Base-by-base conservation (phyloP, 1,139 yeast species). In the Candida labiduridarum region DNA sequence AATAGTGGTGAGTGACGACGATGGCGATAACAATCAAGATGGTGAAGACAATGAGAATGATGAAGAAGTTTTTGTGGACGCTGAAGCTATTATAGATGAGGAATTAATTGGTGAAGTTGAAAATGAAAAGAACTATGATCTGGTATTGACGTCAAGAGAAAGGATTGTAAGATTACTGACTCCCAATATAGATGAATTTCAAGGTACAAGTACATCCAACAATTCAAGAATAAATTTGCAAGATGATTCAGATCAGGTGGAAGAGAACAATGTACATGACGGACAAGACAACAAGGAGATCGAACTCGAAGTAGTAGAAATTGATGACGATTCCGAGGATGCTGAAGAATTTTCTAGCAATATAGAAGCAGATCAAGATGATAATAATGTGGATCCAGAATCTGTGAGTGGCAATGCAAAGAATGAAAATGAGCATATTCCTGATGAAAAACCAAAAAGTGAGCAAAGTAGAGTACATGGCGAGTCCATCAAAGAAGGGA, bases 191-290 rank as follows among this genome's bases (percentile, higher is more conserved):
- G 31, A 42, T 12, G 49, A 47, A n/a, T 31, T 50, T 36, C 46
- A 50, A 44, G 49, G 41, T 22, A 35, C 49, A 12, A 48, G 49
- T 40, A 48, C 51, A 5, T 44, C 44, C 14, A 46, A 53, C 41
- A 46, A 45, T 40, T 36, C 51, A 1, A 36, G 51, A 12, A 16
- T 27, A 16, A 50, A 48, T 18, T 31, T 45, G 25, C 51, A 47
- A 34, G 46, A 55, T 19, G 66, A 62, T 46, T 60, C 62, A 44
- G 52, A 56, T 36, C 53, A 53, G 12, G 58, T 61, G 14, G 57
- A 59, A 41, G 55, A 52, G 7, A 62, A 58, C 27, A 48, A 61
- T 2, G 58, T 53, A 57, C 55, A 52, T 38, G 55, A 25, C 2
- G 29, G 6, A 9, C 29, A 4, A 25, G 29, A 25, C 29, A 25